Evolutionary conservation across 306 rosid genomes (phyloP).

Genomic region (Dryas octopetala): DNA sequence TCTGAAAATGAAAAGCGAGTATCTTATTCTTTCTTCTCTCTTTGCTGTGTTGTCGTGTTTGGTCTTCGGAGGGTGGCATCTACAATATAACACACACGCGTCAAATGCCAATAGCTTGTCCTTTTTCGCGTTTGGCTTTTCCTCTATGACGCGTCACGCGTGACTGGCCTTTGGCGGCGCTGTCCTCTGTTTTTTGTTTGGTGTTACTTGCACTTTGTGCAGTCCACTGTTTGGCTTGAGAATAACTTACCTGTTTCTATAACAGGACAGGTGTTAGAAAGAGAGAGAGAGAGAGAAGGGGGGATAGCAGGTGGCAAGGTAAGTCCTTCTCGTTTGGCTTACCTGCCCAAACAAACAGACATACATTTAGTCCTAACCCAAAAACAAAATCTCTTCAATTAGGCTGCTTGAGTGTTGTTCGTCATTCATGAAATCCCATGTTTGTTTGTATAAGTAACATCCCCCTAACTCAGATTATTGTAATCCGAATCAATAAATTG

Average conservation of each 20-base stretch:
- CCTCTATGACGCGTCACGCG: background rate
- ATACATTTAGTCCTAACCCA: background rate
- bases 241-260: no score
- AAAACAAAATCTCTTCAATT: background rate
- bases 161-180: slow-evolving; percentile 19
- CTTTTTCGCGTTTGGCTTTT: background rate
- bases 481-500: no score
- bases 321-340: background rate
- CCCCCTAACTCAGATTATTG: no score
- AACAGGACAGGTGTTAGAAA: no score
- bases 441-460: no score
- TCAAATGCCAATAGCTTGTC: background rate
- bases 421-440: background rate
- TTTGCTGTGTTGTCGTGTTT: background rate
- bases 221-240: background rate
- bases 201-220: background rate
- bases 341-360: background rate
- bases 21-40: background rate
- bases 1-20: background rate
- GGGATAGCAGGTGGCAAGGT: no score
- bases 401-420: background rate
- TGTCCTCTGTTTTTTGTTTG: background rate
- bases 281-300: no score
- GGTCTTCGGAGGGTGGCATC: slow-evolving; percentile 7
- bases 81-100: slow-evolving; percentile 9